Evolutionary conservation across 192 early-diverging fungal genomes (phyloP).

Genomic region (Umbelopsis vinacea): DNA sequence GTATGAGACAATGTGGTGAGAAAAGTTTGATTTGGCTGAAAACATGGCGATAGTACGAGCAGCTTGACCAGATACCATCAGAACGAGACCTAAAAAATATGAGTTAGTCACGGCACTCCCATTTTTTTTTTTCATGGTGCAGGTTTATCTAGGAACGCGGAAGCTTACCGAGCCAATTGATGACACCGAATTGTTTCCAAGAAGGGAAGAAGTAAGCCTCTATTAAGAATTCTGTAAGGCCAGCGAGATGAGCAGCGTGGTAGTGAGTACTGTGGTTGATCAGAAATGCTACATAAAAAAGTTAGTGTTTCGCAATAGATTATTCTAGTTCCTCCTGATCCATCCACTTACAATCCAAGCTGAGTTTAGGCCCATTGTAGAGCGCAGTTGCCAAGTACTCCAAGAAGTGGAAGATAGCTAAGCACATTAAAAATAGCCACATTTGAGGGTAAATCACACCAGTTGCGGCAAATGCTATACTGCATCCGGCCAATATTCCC

Average conservation of each 20-base stretch:
- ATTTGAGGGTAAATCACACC: constrained; percentile 39
- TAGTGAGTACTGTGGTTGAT: constrained; percentile 77
- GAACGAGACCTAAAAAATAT: constrained; percentile 53
- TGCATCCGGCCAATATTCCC: constrained; percentile 64
- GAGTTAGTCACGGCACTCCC: background rate
- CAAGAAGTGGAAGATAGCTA: constrained; percentile 81
- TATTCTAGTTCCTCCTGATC: background rate
- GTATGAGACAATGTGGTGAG: constrained; percentile 76
- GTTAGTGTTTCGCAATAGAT: background rate
- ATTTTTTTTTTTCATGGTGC: no score
- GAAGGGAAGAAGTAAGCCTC: constrained; percentile 66
- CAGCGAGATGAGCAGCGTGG: constrained; percentile 66
- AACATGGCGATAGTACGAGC: constrained; percentile 87
- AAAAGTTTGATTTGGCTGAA: constrained; percentile 88
- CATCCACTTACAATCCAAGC: constrained; percentile 67
- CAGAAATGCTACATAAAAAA: constrained; percentile 62
- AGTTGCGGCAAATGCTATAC: constrained; percentile 45
- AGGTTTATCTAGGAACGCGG: no score
- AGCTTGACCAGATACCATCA: constrained; percentile 72
- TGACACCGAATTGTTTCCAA: constrained; percentile 51
- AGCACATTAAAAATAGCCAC: constrained; percentile 62
- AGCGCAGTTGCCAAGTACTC: constrained; percentile 90
- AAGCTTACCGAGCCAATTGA: constrained; percentile 47
- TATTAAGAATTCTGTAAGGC: constrained; percentile 71
- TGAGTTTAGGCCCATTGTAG: constrained; percentile 70